A percentile compares a stretch with the other conserved stretches of the same genome.
Conservation (phyloP, 1,284 basidiomycete species). For the Apiotrichum siamense region DNA sequence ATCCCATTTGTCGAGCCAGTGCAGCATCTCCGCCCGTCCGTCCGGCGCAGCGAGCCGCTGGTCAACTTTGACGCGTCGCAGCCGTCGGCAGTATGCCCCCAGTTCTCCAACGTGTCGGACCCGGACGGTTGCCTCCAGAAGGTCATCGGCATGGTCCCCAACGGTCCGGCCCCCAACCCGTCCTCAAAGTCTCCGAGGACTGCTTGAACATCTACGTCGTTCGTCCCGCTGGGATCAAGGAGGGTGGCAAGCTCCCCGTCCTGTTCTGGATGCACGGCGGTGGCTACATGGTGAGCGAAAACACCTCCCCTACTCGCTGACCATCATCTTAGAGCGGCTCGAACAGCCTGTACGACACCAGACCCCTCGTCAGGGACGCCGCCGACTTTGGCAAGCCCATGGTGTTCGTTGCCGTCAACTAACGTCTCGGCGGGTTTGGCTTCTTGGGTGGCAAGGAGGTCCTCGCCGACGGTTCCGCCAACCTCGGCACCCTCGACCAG, state of each 20-base stretch:
- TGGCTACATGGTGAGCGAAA: constrained; percentile 15
- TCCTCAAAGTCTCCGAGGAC: constrained; percentile 18
- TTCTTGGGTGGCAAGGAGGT: constrained; percentile 52
- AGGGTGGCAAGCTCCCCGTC: constrained; percentile 27
- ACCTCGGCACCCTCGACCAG: constrained; percentile 51
- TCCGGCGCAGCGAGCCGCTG: constrained; percentile 43
- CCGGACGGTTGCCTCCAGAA: not conserved
- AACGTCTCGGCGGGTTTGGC: constrained; percentile 48
- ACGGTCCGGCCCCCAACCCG: not conserved
- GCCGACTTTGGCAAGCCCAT: constrained; percentile 44
- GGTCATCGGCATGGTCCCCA: not conserved
- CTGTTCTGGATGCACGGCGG: constrained; percentile 36
- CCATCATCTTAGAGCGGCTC: constrained; percentile 12
- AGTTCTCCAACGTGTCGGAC: constrained; percentile 5
- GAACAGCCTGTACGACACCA: constrained; percentile 17
- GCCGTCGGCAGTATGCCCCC: constrained; percentile 9
- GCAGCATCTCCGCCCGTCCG: constrained; percentile 41
- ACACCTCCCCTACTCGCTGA: not conserved
- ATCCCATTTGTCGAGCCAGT: constrained; percentile 59
- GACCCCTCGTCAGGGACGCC: constrained; percentile 6
- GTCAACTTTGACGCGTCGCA: constrained; percentile 10
- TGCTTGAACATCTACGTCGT: constrained; percentile 25
- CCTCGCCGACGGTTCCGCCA: constrained; percentile 51
- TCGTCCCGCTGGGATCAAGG: constrained; percentile 16
- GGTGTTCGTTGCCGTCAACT: constrained; percentile 58